Percentiles rank a stretch among this genome's conserved stretches.
phyloP scores from a whole-genome alignment of 768 basidiomycete genomes.

The Tylopilus rubrobrunneus region DNA sequence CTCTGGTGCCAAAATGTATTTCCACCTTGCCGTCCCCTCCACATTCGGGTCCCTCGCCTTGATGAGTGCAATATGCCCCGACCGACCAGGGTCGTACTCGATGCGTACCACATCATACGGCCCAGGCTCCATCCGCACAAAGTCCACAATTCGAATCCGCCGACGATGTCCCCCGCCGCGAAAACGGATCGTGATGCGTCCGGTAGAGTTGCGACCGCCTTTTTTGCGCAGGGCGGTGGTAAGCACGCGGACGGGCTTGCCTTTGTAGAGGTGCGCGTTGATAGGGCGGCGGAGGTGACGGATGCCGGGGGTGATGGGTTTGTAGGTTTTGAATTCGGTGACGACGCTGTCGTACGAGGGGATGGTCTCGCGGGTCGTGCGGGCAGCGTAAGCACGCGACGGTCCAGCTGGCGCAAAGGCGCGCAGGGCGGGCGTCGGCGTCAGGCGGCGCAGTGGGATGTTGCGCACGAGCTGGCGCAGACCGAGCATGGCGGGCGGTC shows the following conservation, averaged over 20 bases:
- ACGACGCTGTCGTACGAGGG: conserved; percentile 38
- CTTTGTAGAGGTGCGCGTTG: conserved; percentile 78
- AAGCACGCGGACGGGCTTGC: conserved; percentile 78
- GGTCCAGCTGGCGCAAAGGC: conserved; percentile 7
- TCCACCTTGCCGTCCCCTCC: conserved; percentile 61
- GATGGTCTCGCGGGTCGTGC: conserved; percentile 29
- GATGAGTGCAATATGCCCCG: conserved; percentile 91
- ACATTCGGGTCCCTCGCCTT: conserved; percentile 53
- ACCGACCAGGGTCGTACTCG: conserved; percentile 94
- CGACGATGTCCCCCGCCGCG: conserved; percentile 90
- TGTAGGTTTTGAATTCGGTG: conserved; percentile 80
- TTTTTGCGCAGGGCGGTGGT: conserved; percentile 78
- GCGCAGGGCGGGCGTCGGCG: conserved; percentile 6
- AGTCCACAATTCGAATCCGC: conserved; percentile 85
- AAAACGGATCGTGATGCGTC: conserved; percentile 82
- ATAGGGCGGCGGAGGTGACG: conserved; percentile 85
- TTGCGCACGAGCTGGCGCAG: conserved; percentile 19
- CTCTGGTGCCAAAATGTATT: conserved; percentile 91
- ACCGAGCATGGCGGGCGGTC: conserved; percentile 8
- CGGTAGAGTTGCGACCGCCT: conserved; percentile 82
- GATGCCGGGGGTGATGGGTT: conserved; percentile 80
- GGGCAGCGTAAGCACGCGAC: conserved; percentile 34
- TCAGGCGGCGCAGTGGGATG: conserved; percentile 5
- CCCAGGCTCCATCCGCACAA: conserved; percentile 71
- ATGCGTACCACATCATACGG: conserved; percentile 88